Evolutionary conservation across 2,329 filamentous ascomycete species (phyloP).

Genomic region (Diatrype stigma): DNA sequence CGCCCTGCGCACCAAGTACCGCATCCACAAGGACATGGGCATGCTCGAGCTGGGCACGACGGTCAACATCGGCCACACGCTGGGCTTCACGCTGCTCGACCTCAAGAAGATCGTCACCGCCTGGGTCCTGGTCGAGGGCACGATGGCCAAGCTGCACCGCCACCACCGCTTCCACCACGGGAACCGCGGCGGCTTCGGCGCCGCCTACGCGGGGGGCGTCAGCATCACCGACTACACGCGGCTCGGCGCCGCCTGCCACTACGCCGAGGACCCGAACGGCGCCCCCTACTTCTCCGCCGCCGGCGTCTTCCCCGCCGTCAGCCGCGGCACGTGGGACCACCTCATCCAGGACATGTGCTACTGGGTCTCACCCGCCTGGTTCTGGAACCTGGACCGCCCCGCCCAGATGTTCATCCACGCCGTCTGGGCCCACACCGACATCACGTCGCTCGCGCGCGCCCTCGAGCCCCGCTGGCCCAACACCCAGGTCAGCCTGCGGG

Average conservation of each 20-base stretch:
- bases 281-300: background rate
- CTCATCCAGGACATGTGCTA: slow-evolving; percentile 1
- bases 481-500: background rate
- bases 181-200: slow-evolving; percentile 2
- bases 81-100: slow-evolving; percentile 13
- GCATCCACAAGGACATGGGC: slow-evolving; percentile 11
- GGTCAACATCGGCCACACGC: slow-evolving; percentile 11
- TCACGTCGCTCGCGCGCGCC: slow-evolving; percentile 3
- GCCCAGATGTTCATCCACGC: slow-evolving; percentile 5
- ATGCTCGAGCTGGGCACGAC: slow-evolving; percentile 11
- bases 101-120: slow-evolving; percentile 16
- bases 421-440: slow-evolving; percentile 9
- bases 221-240: background rate
- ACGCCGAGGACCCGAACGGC: background rate
- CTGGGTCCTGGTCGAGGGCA: background rate
- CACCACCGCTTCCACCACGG: background rate
- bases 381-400: background rate
- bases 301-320: background rate
- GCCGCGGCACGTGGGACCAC: background rate
- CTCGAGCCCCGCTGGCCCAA: background rate
- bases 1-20: slow-evolving; percentile 8
- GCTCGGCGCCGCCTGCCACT: background rate
- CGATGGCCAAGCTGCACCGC: slow-evolving; percentile 3
- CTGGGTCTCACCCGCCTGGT: slow-evolving; percentile 1
- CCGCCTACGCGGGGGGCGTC: background rate